A percentile compares a stretch with the other conserved stretches of the same genome.
These are phyloP conservation scores for Corylus americana DNA, from an alignment of 306 rosid genomes.

Conservation along the genomic window DNA sequence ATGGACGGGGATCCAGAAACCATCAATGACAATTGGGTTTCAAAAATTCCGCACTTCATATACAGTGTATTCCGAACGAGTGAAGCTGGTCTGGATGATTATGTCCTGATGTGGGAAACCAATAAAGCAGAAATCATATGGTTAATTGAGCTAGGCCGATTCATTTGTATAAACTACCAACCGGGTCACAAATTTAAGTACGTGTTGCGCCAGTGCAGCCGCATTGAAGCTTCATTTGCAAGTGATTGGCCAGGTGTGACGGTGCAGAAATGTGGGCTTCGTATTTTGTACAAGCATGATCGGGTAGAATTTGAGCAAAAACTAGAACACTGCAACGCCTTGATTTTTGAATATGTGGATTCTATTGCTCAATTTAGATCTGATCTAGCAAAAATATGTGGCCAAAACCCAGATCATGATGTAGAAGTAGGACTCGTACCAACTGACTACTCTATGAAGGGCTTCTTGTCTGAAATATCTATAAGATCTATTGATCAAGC, in stretches of 20 bases:
- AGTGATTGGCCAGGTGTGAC: not conserved
- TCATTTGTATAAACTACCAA: not conserved
- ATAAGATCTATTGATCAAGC: too few relatives aligned
- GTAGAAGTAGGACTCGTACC: too few relatives aligned
- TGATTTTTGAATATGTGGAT: not conserved
- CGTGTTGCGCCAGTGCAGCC: not conserved
- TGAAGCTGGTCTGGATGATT: not conserved
- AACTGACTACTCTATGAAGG: not conserved
- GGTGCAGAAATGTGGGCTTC: not conserved
- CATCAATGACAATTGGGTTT: not conserved
- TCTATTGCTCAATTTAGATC: fast-evolving
- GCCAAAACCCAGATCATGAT: not conserved
- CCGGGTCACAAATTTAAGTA: not conserved
- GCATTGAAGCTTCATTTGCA: not conserved
- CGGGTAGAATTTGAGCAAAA: not conserved
- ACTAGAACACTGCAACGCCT: not conserved
- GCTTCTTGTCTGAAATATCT: not conserved
- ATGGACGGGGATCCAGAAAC: fast-evolving
- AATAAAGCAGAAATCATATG: not conserved
- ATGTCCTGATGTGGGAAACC: not conserved
- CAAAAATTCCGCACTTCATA: not conserved
- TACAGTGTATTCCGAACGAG: not conserved
- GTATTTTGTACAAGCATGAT: not conserved
- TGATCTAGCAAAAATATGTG: not conserved
- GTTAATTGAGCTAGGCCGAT: not conserved